A percentile compares a stretch with the other conserved stretches of the same genome.
Conservation (phyloP, 805 yeast species). For the Pichia heedii region DNA sequence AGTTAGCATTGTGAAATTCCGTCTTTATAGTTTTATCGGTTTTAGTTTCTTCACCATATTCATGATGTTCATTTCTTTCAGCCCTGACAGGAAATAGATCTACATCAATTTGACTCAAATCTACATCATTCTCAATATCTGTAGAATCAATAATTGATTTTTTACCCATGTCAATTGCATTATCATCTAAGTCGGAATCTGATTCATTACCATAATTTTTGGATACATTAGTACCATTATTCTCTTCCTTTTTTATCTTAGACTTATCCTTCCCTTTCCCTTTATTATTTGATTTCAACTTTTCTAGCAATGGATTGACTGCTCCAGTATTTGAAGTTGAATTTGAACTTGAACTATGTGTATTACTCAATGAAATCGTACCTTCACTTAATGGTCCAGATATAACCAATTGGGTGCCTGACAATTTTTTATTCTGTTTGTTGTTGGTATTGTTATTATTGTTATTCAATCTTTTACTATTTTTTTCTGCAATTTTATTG, state of each 20-base stretch:
- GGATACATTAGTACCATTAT: not conserved
- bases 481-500: constrained; percentile 22
- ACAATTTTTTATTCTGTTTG: constrained; percentile 24
- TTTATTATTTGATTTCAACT: constrained; percentile 5
- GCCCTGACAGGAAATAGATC: constrained; percentile 67
- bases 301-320: constrained; percentile 31
- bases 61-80: constrained; percentile 39
- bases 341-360: constrained; percentile 2
- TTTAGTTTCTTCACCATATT: constrained; percentile 23
- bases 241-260: constrained; percentile 10
- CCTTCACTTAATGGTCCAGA: constrained; percentile 72
- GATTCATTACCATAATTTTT: constrained; percentile 24
- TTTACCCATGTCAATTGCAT: constrained; percentile 9
- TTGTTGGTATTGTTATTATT: constrained; percentile 18
- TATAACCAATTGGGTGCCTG: constrained; percentile 54
- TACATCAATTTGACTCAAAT: constrained; percentile 37
- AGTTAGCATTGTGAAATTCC: constrained; percentile 21
- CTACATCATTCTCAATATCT: constrained; percentile 13
- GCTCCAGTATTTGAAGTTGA: constrained; percentile 10
- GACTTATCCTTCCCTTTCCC: constrained; percentile 2
- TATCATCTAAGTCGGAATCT: constrained; percentile 29
- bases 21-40: constrained; percentile 28
- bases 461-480: constrained; percentile 11
- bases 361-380: constrained; percentile 31
- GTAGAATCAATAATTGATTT: not conserved